Evolutionary conservation across 192 early-diverging fungal species (phyloP).

Genomic region (Radiomyces spectabilis): DNA sequence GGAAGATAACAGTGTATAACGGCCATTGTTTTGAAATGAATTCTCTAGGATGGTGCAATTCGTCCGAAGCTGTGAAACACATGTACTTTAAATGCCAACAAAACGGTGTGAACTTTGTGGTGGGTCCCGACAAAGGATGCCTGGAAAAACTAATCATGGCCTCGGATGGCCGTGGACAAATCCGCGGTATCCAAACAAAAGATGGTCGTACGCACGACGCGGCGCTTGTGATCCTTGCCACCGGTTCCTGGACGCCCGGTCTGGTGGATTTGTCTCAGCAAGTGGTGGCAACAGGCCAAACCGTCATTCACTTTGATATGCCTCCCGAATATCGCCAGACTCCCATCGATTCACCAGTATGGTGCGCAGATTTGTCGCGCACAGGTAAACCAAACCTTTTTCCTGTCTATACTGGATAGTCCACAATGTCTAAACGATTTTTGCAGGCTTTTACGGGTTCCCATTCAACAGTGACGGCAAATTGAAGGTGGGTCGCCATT

Average conservation of each 20-base stretch:
- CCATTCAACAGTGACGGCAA: slow-evolving; percentile 28
- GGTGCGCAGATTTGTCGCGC: slow-evolving; percentile 40
- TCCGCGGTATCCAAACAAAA: slow-evolving; percentile 28
- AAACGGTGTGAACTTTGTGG: slow-evolving; percentile 12
- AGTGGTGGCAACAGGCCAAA: slow-evolving; percentile 39
- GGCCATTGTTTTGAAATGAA: background rate
- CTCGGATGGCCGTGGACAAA: no score
- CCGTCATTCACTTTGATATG: slow-evolving; percentile 46
- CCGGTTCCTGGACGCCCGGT: slow-evolving; percentile 43
- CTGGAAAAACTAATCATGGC: background rate
- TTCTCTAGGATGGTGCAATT: slow-evolving; percentile 28
- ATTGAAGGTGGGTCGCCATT: slow-evolving; percentile 42
- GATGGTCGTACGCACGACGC: slow-evolving; percentile 33
- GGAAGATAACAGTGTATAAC: background rate
- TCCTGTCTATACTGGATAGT: no score
- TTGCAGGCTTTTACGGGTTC: slow-evolving; percentile 41
- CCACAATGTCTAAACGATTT: background rate
- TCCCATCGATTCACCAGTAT: slow-evolving; percentile 31
- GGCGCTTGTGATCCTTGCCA: slow-evolving; percentile 32
- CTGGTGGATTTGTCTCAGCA: slow-evolving; percentile 31
- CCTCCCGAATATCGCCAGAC: slow-evolving; percentile 8
- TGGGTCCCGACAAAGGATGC: background rate
- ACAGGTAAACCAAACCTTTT: slow-evolving; percentile 17
- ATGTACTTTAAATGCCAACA: slow-evolving; percentile 18
- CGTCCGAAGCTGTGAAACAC: slow-evolving; percentile 13